Conservation (phyloP, 495 filamentous ascomycete species). For the Penicillium tannophilum region DNA sequence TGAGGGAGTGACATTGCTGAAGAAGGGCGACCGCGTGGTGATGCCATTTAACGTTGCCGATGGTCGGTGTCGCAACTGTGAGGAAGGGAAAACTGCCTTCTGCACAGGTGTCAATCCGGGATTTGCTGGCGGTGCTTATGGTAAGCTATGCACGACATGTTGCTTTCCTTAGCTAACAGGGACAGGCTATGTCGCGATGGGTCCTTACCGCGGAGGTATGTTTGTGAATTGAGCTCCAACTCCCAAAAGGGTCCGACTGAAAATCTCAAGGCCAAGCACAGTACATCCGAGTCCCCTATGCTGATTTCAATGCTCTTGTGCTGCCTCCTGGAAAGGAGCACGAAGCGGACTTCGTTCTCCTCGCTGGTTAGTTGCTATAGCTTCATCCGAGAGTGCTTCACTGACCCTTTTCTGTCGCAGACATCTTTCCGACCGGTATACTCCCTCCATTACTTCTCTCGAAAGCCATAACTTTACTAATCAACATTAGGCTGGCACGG, state of each 20-base stretch:
- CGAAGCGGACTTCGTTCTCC: constrained; percentile 49
- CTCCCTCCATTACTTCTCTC: not conserved
- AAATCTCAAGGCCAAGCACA: constrained; percentile 45
- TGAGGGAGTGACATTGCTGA: constrained; percentile 48
- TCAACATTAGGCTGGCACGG: constrained; percentile 53
- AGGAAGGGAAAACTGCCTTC: constrained; percentile 59
- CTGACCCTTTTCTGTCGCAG: constrained; percentile 19
- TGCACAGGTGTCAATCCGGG: constrained; percentile 61
- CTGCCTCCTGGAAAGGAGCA: constrained; percentile 46
- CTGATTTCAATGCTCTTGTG: constrained; percentile 56
- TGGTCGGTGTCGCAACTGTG: constrained; percentile 59
- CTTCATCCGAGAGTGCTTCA: not conserved
- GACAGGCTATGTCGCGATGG: constrained; percentile 57
- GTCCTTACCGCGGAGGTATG: constrained; percentile 54
- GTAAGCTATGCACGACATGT: constrained; percentile 13
- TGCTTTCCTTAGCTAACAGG: not conserved
- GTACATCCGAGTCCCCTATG: constrained; percentile 58
- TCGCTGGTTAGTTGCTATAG: constrained; percentile 31
- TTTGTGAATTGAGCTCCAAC: not conserved
- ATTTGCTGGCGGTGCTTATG: constrained; percentile 61
- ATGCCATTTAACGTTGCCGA: constrained; percentile 63
- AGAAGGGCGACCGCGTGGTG: constrained; percentile 57
- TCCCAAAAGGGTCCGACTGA: not conserved
- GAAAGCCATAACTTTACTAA: not conserved
- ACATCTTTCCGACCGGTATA: constrained; percentile 60